These are phyloP conservation scores for Aureobasidium sp. DNA, from an alignment of 2,329 filamentous ascomycete species.

Conservation along the genomic window DNA sequence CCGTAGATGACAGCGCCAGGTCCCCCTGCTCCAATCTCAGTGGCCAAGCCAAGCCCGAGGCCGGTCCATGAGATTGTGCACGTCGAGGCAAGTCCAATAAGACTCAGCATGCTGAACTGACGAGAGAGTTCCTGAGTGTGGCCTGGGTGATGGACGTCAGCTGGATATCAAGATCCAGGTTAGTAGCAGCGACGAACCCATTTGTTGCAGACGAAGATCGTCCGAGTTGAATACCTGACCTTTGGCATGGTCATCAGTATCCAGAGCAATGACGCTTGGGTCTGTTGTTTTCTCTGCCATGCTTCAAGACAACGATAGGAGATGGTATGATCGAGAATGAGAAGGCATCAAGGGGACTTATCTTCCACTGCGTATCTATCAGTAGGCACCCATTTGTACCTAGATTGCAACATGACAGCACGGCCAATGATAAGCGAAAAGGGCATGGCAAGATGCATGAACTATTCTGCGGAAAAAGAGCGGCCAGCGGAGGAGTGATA, in stretches of 20 bases:
- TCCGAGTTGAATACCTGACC: background rate
- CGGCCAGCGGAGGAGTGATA: background rate
- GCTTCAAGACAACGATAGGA: background rate
- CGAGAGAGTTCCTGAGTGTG: slow-evolving; percentile 10
- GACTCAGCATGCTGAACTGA: slow-evolving; percentile 10
- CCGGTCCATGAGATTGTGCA: slow-evolving; percentile 20
- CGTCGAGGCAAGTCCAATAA: slow-evolving; percentile 15
- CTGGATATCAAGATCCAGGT: background rate
- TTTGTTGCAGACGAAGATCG: slow-evolving; percentile 1
- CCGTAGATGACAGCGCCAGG: slow-evolving; percentile 20
- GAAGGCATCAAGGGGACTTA: background rate
- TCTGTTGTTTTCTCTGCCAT: background rate
- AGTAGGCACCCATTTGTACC: no score
- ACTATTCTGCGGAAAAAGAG: background rate
- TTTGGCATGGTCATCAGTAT: background rate
- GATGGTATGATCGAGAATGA: no score
- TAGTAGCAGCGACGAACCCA: background rate
- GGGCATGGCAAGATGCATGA: background rate
- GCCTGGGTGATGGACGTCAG: background rate
- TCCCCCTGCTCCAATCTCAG: slow-evolving; percentile 17
- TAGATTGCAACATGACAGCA: no score
- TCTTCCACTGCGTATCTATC: no score
- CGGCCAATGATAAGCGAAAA: background rate
- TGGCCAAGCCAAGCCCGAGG: slow-evolving; percentile 18
- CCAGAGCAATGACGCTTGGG: background rate